Conservation (phyloP, 768 basidiomycete genomes). For the Rubroboletus satanas region DNA sequence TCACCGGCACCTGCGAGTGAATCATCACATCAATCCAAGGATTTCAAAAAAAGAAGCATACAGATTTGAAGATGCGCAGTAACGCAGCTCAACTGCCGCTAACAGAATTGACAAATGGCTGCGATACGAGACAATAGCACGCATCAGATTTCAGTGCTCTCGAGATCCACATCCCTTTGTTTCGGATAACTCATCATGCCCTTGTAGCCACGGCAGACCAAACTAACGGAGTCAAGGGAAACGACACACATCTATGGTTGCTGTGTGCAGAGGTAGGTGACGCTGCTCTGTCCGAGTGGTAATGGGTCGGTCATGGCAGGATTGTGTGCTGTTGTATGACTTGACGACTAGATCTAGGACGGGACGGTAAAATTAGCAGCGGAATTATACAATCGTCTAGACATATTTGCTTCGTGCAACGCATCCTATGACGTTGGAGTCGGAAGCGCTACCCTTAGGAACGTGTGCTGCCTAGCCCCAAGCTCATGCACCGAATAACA, state of each 20-base stretch:
- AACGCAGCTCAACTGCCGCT: neutral
- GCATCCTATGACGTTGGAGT: neutral
- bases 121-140: neutral
- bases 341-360: neutral
- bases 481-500: conserved; percentile 55
- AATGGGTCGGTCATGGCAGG: neutral
- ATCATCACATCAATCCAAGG: neutral
- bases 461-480: neutral
- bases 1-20: neutral
- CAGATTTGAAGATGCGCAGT: neutral
- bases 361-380: neutral
- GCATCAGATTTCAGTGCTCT: neutral
- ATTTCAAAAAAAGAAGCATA: neutral
- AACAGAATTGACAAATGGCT: neutral
- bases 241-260: neutral
- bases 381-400: neutral
- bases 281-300: neutral
- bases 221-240: neutral
- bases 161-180: neutral
- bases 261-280: neutral
- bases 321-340: neutral
- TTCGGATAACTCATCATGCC: neutral
- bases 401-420: neutral
- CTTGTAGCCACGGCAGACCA: neutral
- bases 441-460: neutral